phyloP scores from a whole-genome alignment of 805 yeast species.

The Candida vaughaniae region DNA sequence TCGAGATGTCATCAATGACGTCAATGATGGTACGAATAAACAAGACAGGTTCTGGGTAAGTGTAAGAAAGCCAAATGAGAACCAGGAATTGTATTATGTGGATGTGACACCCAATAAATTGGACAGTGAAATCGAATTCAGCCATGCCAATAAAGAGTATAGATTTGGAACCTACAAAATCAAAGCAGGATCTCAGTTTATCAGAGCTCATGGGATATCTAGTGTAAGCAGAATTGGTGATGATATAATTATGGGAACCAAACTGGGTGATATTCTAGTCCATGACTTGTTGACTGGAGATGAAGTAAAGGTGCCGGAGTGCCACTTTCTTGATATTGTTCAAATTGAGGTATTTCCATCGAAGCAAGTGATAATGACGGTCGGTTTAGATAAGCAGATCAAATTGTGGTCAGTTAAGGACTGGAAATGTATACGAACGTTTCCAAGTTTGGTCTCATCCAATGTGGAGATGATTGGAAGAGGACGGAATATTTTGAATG shows the following conservation, averaged over 20 bases:
- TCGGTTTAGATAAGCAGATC: conserved; percentile 57
- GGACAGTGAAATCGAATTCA: conserved; percentile 1
- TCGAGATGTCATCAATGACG: conserved; percentile 42
- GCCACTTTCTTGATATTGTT: conserved; percentile 52
- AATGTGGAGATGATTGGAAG: conserved; percentile 51
- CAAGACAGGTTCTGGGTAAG: conserved; percentile 47
- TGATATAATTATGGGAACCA: conserved; percentile 15
- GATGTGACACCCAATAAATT: conserved; percentile 1
- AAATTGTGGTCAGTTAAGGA: conserved; percentile 58
- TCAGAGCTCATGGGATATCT: conserved; percentile 5
- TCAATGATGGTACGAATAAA: conserved; percentile 16
- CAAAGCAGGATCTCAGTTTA: conserved; percentile 3
- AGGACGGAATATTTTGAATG: conserved; percentile 65
- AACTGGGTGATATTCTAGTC: conserved; percentile 12
- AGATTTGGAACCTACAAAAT: conserved; percentile 5
- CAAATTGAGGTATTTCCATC: conserved; percentile 59
- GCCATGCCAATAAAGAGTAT: background rate
- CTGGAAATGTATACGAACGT: conserved; percentile 52
- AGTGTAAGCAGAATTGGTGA: conserved; percentile 8
- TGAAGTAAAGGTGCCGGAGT: conserved; percentile 21
- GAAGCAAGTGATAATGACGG: conserved; percentile 56
- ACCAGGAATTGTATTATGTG: conserved; percentile 9
- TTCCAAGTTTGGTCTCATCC: conserved; percentile 43
- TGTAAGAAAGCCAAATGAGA: conserved; percentile 21
- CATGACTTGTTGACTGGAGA: conserved; percentile 10